Base-by-base conservation (phyloP, 148 eudicot genomes). In the Persicaria maculosa region DNA sequence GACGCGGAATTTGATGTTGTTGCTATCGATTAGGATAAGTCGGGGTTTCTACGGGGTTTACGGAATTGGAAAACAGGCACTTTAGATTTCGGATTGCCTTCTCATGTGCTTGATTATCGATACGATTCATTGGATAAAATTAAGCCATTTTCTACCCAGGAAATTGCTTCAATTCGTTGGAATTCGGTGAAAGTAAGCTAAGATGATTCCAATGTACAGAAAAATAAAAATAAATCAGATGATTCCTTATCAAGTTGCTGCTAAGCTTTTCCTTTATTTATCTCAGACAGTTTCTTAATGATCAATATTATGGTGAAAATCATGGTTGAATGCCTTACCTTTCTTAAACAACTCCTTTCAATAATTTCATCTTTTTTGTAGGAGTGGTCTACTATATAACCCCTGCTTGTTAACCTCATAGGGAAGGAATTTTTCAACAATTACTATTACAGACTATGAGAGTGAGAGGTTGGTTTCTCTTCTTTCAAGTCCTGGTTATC, bases 331-430 rank as follows among this genome's bases (percentile, higher is more conserved):
- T 12, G 65, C 31, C 40, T 5, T 36, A 36, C 0, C 46, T 4
- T 8, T 14, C 40, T 6, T 12, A 36, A 19, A 36, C 36, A 4
- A 11, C 1, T 36, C 14, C 15, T 11, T 17, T 55, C 59, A 31
- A 64, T 36, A n/a, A 12, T 10, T 40, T 64, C 44, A 11, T 36
- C 46, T 19, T 36, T 64, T 64, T 36, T 22, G 25, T 22, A 22
- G 25, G 25, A 22, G 25, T 22, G 25, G 25, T 22, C 25, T 22
- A 22, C 70, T 40, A 15, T 58, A 7, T 58, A 9, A 6, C 9
- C 70, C 70, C 31, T 45, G 70, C 12, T 46, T 48, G 46, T 65
- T 65, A 17, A 65, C 70, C 70, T 65, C 43, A 5, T 65, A 12
- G 46, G 46, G 70, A 15, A 59, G 16, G 70, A 40, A 36, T 57